Conservation (phyloP, 1,139 yeast genomes). For the Lodderomyces orthopsilosis region DNA sequence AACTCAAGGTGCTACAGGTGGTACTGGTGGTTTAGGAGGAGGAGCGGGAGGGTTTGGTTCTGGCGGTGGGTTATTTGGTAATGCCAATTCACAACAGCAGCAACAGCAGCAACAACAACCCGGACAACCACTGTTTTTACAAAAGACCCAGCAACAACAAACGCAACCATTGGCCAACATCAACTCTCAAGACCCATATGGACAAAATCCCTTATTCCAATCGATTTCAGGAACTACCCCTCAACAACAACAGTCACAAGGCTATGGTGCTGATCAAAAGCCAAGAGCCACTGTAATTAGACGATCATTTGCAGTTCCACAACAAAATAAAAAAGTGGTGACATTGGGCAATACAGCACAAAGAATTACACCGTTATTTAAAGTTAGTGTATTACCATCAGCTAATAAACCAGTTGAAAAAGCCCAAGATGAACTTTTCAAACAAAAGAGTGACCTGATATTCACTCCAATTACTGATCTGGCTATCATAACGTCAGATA, state of each 20-base stretch:
- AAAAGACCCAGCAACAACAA: constrained; percentile 20
- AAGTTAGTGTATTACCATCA: constrained; percentile 20
- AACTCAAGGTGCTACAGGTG: constrained; percentile 14
- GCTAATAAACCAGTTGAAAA: constrained; percentile 14
- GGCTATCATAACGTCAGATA: constrained; percentile 68
- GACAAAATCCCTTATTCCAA: constrained; percentile 63
- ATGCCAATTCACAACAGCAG: constrained; percentile 11
- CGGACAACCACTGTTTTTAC: constrained; percentile 16
- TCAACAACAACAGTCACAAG: constrained; percentile 17
- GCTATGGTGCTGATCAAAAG: constrained; percentile 4
- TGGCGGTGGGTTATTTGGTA: constrained; percentile 28
- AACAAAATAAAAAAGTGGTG: constrained; percentile 44
- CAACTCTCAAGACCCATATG: constrained; percentile 67
- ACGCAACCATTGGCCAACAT: constrained; percentile 41
- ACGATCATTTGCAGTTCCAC: constrained; percentile 29
- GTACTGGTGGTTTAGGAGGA: constrained; percentile 20
- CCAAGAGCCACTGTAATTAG: constrained; percentile 56
- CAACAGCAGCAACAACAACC: constrained; percentile 13
- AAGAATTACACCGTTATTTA: constrained; percentile 47
- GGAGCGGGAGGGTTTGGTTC: constrained; percentile 11
- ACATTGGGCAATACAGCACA: constrained; percentile 63
- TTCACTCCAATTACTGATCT: constrained; percentile 51
- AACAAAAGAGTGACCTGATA: constrained; percentile 17
- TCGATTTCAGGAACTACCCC: constrained; percentile 29
- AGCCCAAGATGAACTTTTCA: constrained; percentile 17